Evolutionary conservation across 345 rosid species (phyloP), one percentile per base, ranked within the genome.

Genomic region (Mallotus nudiflorus): DNA sequence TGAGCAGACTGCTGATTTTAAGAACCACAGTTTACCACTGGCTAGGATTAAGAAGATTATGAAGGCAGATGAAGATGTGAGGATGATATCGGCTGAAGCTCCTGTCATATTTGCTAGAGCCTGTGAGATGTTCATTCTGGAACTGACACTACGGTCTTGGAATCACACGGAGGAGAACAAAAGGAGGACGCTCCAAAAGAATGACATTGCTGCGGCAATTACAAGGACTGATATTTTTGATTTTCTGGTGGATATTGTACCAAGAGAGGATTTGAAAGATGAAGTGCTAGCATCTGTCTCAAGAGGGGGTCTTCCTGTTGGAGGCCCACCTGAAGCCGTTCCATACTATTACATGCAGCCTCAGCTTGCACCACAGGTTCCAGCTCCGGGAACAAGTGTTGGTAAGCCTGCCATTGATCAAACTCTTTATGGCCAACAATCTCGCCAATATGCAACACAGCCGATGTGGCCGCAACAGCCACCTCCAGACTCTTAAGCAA

Each of bases 91-190:
- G 0, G 83, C 83, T 12, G 83, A 80, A 56, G 83, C 83, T 45
- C 83, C 83, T 0, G 75, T 80, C 37, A 70, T 80, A 66, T 80
- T 80, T 51, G 80, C 83, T 14, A 69, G 83, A 67, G 83, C 83
- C 11, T 80, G 83, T 40, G 83, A 80, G 78, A 76, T 80, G 83
- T 80, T 80, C 66, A 76, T 80, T 62, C 75, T 80, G 37, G 83
- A 80, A 68, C 64, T 80, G 69, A 80, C 83, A 19, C 50, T 80
- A 37, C 71, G 83, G 19, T 80, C 83, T 15, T 80, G 83, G 83
- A 80, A 80, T 68, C 83, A 80, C 70, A 80, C 83, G 0, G 83
- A 76, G 78, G 83, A 80, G 75, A 80, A 80, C 75, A 80, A 80
- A 65, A 76, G 83, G 75, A 73, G 83, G 40, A 80, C 83, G 3